A percentile compares a stretch with the other conserved stretches of the same genome.
These are phyloP conservation scores for Sphaerobolus stellatus DNA, from an alignment of 1,284 basidiomycete species.

Conservation along the genomic window DNA sequence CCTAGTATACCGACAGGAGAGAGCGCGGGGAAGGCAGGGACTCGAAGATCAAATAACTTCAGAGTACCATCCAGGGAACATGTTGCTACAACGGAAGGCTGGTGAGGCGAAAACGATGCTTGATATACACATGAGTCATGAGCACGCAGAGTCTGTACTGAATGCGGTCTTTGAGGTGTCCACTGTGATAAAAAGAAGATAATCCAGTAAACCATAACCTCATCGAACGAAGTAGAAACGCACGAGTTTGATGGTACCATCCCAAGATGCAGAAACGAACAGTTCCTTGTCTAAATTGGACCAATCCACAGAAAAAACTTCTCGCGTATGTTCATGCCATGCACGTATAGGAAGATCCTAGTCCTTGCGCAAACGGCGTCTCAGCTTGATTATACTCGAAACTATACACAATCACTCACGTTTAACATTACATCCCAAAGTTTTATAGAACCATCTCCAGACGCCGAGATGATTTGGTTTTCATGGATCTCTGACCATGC, in stretches of 20 bases:
- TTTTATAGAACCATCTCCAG: constrained; percentile 89
- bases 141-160: constrained; percentile 78
- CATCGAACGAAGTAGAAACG: constrained; percentile 28
- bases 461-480: constrained; percentile 87
- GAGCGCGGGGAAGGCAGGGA: constrained; percentile 43
- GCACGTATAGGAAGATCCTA: constrained; percentile 87
- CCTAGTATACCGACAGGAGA: constrained; percentile 28
- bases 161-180: constrained; percentile 78
- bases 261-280: constrained; percentile 91
- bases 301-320: constrained; percentile 97
- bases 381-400: constrained; percentile 18
- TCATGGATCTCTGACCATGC: constrained; percentile 95
- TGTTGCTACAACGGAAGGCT: constrained; percentile 76
- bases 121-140: constrained; percentile 87
- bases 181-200: constrained; percentile 56
- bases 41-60: constrained; percentile 77
- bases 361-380: constrained; percentile 24
- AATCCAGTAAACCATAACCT: not conserved
- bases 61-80: constrained; percentile 85
- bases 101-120: constrained; percentile 88
- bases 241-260: constrained; percentile 87
- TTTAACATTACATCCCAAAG: constrained; percentile 90
- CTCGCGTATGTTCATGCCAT: constrained; percentile 92
- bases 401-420: constrained; percentile 46
- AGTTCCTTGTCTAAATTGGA: constrained; percentile 90